These are phyloP conservation scores for Salvia rosmarinus DNA, from an alignment of 257 asterid species.

Conservation along the genomic window DNA sequence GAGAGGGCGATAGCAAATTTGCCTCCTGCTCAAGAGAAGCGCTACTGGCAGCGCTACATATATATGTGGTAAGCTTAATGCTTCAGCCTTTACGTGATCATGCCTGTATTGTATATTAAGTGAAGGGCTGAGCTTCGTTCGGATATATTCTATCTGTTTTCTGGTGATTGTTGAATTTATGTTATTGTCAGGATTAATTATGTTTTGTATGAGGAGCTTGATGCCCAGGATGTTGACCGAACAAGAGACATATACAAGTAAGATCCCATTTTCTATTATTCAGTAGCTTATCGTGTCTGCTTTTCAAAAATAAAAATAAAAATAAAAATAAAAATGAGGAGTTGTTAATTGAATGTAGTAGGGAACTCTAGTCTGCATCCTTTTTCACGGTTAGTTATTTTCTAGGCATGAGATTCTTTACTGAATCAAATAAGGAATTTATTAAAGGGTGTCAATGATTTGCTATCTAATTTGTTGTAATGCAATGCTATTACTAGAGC, in stretches of 20 bases:
- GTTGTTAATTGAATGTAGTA: neutral
- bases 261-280: slow-evolving; percentile 29
- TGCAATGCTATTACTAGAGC: slow-evolving; percentile 15
- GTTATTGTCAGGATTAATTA: slow-evolving; percentile 72
- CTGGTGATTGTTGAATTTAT: slow-evolving; percentile 35
- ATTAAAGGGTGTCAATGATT: neutral
- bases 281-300: slow-evolving; percentile 17
- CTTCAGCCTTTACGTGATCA: neutral
- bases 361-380: neutral
- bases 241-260: slow-evolving; percentile 93
- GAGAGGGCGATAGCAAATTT: slow-evolving; percentile 90
- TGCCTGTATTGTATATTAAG: neutral
- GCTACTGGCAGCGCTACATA: slow-evolving; percentile 90
- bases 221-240: slow-evolving; percentile 76
- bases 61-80: slow-evolving; percentile 71
- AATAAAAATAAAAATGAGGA: neutral
- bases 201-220: slow-evolving; percentile 88
- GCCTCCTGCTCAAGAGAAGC: slow-evolving; percentile 96
- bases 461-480: neutral
- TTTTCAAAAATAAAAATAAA: too few relatives aligned
- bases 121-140: neutral
- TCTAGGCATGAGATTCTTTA: slow-evolving; percentile 11
- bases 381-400: neutral
- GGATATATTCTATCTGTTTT: slow-evolving; percentile 1
- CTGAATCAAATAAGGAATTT: neutral